Base-by-base conservation (phyloP, 108 stramenopile genomes). In the Cyclotella sp. region DNA sequence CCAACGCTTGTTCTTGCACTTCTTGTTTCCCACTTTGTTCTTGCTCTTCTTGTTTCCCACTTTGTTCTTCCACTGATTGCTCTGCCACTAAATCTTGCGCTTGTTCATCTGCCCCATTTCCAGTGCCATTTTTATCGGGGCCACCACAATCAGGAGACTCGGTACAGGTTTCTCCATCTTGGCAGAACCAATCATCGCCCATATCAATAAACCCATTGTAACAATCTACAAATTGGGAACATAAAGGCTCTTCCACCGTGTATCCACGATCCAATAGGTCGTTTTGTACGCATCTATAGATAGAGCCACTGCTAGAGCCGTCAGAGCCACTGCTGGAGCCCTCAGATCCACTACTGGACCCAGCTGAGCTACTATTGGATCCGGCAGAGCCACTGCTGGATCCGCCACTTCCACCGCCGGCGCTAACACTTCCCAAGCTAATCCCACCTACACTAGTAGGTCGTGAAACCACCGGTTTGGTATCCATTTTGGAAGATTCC, bases 181-280 rank as follows among this genome's bases (percentile, higher is more conserved):
- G 52, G 57, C 79, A 81, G 46, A 75, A 81, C 63, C 73, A 81
- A 57, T 81, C 68, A 55, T 81, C 79, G 24, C 73, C 79, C 62
- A 69, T 68, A 46, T 81, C 52, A 42, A 81, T 81, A 22, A 70
- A 57, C 64, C 54, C 18, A 63, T 81, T 81, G 24, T 63, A 81
- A 27, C 79, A 81, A 22, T 63, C 49, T 28, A 30, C 59, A 59
- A 74, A 82, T 45, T 49, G 46, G 41, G 57, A 65, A 46, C 81
- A 76, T 61, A 76, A 63, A 5, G 67, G 46, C 9, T 26, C 69
- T 51, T 68, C 58, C 8, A 81, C 62, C 16, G 54, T 53, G 19
- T 81, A 81, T 47, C 68, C 79, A 4, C 19, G 14, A 12, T 75
- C 61, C 34, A 70, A 27, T 59, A 81, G 68, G 54, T 26, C 27